phyloP scores from a whole-genome alignment of 257 asterid genomes.

The Schizonepeta tenuifolia region DNA sequence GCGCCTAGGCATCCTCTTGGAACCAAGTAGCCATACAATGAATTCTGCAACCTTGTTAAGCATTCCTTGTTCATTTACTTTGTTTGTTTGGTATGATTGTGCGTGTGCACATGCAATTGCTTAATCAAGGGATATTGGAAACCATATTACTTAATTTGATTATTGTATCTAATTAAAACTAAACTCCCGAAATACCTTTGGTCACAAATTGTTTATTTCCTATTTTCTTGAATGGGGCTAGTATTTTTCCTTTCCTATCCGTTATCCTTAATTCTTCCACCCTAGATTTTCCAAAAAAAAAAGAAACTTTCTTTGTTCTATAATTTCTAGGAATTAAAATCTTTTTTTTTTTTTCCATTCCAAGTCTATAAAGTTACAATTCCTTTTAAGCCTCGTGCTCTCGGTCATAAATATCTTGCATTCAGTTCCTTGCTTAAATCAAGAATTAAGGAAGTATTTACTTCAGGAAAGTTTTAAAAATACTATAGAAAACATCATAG shows the following conservation, averaged over 20 bases:
- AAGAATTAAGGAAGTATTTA: too few relatives aligned
- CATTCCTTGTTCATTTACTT: neutral
- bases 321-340: too few relatives aligned
- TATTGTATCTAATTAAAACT: neutral
- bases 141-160: neutral
- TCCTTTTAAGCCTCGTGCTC: too few relatives aligned
- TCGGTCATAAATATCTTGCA: too few relatives aligned
- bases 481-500: neutral
- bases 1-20: neutral
- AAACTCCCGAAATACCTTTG: neutral
- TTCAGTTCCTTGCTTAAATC: too few relatives aligned
- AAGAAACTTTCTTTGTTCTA: neutral
- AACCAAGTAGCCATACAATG: neutral
- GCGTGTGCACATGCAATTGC: neutral
- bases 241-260: neutral
- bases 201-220: neutral
- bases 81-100: neutral
- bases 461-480: neutral
- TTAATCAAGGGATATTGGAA: constrained; percentile 2
- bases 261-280: neutral
- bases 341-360: too few relatives aligned
- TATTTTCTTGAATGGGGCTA: neutral
- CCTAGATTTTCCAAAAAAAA: neutral
- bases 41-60: neutral
- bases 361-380: too few relatives aligned